Percentiles rank a stretch among this genome's conserved stretches.
phyloP scores from a whole-genome alignment of 495 filamentous ascomycete species.

The Penicillium riverlandense region DNA sequence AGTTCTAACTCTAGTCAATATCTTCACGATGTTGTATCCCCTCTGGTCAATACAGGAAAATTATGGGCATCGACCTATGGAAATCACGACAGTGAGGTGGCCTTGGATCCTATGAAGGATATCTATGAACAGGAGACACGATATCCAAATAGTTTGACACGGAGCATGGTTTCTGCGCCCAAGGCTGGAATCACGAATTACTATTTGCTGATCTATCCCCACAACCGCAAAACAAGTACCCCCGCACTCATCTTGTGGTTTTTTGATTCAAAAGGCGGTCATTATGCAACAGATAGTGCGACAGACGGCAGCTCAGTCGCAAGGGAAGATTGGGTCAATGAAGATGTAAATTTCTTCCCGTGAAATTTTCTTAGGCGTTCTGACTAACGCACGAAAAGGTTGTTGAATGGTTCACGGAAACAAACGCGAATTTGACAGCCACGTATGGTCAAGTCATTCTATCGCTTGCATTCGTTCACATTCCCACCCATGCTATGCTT shows the following conservation, averaged over 20 bases:
- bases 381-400: constrained; percentile 19
- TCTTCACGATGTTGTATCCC: constrained; percentile 52
- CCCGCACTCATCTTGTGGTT: constrained; percentile 62
- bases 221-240: constrained; percentile 4
- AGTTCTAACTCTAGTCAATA: constrained; percentile 50
- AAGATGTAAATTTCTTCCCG: constrained; percentile 5
- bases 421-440: constrained; percentile 32
- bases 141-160: constrained; percentile 49
- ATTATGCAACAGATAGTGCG: constrained; percentile 22
- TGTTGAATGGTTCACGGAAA: constrained; percentile 53
- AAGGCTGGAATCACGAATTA: constrained; percentile 64
- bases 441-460: constrained; percentile 44
- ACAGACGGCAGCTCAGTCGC: constrained; percentile 23
- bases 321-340: constrained; percentile 32
- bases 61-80: constrained; percentile 67
- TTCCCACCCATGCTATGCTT: constrained; percentile 53
- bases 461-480: constrained; percentile 66
- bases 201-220: constrained; percentile 46
- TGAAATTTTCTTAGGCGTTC: too few species aligned
- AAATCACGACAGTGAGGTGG: constrained; percentile 63
- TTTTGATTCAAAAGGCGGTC: constrained; percentile 65
- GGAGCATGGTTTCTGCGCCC: constrained; percentile 31
- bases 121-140: constrained; percentile 48
- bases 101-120: constrained; percentile 39
- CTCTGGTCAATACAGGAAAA: constrained; percentile 44